phyloP scores from a whole-genome alignment of 108 stramenopile species.

The Skeletonema tropicum region DNA sequence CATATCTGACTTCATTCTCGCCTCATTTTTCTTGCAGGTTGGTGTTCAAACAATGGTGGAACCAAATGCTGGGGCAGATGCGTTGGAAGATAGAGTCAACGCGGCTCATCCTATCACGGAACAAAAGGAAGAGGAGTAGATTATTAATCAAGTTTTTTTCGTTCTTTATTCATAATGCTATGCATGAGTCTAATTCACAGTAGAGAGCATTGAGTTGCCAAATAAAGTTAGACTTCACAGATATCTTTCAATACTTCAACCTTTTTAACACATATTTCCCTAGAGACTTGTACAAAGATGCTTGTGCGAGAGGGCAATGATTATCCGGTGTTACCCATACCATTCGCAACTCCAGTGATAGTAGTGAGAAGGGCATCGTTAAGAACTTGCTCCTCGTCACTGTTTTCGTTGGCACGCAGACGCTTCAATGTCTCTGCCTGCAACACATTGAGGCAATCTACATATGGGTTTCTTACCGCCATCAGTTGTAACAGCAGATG shows the following conservation, averaged over 20 bases:
- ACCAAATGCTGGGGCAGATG: slow-evolving; percentile 71
- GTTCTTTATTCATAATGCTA: neutral
- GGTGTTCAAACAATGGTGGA: slow-evolving; percentile 91
- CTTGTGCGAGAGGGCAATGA: neutral
- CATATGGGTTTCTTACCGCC: slow-evolving; percentile 91
- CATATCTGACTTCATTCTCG: neutral
- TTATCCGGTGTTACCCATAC: slow-evolving; percentile 97
- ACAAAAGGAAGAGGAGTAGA: slow-evolving; percentile 29
- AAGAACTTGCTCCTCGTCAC: slow-evolving; percentile 77
- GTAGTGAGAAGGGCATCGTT: slow-evolving; percentile 93
- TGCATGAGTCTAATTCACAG: slow-evolving; percentile 3
- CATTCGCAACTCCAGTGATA: slow-evolving; percentile 96
- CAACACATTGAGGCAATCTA: slow-evolving; percentile 94
- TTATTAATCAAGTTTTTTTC: slow-evolving; percentile 7
- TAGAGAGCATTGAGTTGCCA: neutral
- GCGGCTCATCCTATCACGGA: slow-evolving; percentile 63
- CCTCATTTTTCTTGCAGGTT: slow-evolving; percentile 52
- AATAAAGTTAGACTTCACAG: neutral
- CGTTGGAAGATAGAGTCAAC: slow-evolving; percentile 88
- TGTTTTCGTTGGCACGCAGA: slow-evolving; percentile 66
- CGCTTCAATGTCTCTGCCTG: slow-evolving; percentile 94
- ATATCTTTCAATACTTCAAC: neutral
- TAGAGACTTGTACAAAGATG: neutral
- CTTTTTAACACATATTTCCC: neutral
- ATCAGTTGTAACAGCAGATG: slow-evolving; percentile 75